Evolutionary conservation across 805 yeast species (phyloP), one percentile per base, ranked within the genome.

Genomic region (Jamesozyma jinghongensis): DNA sequence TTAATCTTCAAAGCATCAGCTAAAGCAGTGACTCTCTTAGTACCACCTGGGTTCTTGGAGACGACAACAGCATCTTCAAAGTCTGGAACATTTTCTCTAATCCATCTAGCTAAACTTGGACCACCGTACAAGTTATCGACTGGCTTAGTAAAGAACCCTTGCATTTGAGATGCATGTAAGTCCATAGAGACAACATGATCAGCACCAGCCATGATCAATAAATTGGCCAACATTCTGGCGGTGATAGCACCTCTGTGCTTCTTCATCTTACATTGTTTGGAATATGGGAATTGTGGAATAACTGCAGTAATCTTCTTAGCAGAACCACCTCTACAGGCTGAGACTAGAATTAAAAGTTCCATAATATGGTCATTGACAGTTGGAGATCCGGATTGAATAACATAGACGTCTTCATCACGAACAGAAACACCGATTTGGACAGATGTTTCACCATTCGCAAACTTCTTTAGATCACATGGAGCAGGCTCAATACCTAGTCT

Each of bases 171-270:
- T 20, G 99, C 98, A 52, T 77, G 80, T 50, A 92, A 69, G 59
- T 92, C 99, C 97, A 92, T 88, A 3, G 96, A 85, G 31, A 92
- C 90, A 43, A 92, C 94, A 64, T 92, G 99, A 65, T 92, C 97
- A 19, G 97, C 98, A 52, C 99, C 99, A 3, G 98, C 97, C 94
- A 92, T 94, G 43, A 87, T 79, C 48, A 92, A 69, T 57, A 92
- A 68, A 54, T 92, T 92, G 45, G 99, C 97, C 59, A 92, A 73
- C 97, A 92, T 85, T 60, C 97, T 77, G 13, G 98, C 98, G 3
- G 98, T 90, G 56, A 92, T 92, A 32, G 98, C 97, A 40, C 98
- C 98, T 65, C 99, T 74, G 61, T 92, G 97, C 63, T 87, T 92
- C 69, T 92, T 92, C 99, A 92, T 92, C 68, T 94, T 92, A 51